These are phyloP conservation scores for Elsinoe perseae DNA, from an alignment of 2,329 filamentous ascomycete species.

Conservation along the genomic window DNA sequence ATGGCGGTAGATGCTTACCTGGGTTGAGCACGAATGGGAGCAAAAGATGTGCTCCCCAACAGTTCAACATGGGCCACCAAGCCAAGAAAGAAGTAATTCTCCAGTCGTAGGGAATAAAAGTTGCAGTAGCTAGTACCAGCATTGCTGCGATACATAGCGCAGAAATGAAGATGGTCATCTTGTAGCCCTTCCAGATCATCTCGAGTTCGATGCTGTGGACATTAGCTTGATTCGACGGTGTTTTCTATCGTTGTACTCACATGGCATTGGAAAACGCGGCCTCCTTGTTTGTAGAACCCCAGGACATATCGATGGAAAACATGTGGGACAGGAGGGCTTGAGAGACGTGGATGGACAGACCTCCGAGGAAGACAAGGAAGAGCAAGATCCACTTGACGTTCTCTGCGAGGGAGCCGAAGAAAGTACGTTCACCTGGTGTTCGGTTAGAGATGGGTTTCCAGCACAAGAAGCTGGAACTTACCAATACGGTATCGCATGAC, in stretches of 20 bases:
- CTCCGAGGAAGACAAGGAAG: conserved; percentile 19
- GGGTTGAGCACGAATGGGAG: conserved; percentile 6
- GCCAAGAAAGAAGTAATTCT: conserved; percentile 13
- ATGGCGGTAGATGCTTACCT: not conserved
- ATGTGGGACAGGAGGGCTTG: conserved; percentile 34
- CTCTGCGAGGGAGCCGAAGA: conserved; percentile 44
- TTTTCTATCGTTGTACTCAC: not conserved
- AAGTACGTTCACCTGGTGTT: conserved; percentile 39
- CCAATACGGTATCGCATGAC: conserved; percentile 53
- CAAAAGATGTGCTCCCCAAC: conserved; percentile 3
- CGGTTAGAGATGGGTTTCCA: not conserved
- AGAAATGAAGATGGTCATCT: conserved; percentile 43
- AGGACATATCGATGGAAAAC: conserved; percentile 34
- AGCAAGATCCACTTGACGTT: conserved; percentile 58
- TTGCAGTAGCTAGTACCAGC: conserved; percentile 49
- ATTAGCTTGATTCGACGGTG: too few relatives aligned
- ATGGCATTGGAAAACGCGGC: conserved; percentile 47
- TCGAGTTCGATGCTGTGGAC: not conserved
- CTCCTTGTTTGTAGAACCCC: conserved; percentile 52
- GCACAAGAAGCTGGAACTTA: not conserved
- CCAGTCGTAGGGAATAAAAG: conserved; percentile 5
- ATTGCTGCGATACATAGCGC: conserved; percentile 40
- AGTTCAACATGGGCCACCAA: conserved; percentile 13
- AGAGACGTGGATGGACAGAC: conserved; percentile 23
- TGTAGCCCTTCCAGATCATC: not conserved